Evolutionary conservation across 192 early-diverging fungal genomes (phyloP).

Genomic region (Umbelopsis isabellina): DNA sequence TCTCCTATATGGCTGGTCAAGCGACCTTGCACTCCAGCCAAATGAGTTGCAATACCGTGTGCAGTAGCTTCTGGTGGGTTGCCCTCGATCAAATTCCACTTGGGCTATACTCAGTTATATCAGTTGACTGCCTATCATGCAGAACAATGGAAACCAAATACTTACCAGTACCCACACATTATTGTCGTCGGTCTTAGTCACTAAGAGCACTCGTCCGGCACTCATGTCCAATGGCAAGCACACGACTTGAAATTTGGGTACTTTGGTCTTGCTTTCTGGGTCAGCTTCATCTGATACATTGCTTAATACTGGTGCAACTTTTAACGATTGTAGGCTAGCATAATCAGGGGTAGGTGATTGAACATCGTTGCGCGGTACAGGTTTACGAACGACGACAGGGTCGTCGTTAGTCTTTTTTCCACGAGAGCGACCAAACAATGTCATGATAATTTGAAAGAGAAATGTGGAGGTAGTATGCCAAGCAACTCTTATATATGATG

Average conservation of each 20-base stretch:
- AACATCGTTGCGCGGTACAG: neutral
- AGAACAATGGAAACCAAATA: neutral
- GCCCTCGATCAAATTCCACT: neutral
- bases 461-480: no score
- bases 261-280: neutral
- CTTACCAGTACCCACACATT: neutral
- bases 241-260: neutral
- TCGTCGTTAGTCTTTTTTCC: neutral
- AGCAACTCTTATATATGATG: no score
- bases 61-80: neutral
- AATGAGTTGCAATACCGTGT: neutral
- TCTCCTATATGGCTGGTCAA: slow-evolving; percentile 12
- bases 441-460: neutral
- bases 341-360: neutral
- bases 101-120: neutral
- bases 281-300: neutral
- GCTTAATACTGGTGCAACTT: neutral
- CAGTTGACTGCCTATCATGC: neutral
- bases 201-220: neutral
- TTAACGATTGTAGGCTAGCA: neutral
- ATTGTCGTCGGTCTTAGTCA: neutral
- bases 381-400: neutral
- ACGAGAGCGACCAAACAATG: neutral
- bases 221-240: slow-evolving; percentile 4
- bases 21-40: slow-evolving; percentile 7